Evolutionary conservation across 495 filamentous ascomycete genomes (phyloP), one percentile per base, ranked within the genome.

Genomic region (Penicillium antarcticum): DNA sequence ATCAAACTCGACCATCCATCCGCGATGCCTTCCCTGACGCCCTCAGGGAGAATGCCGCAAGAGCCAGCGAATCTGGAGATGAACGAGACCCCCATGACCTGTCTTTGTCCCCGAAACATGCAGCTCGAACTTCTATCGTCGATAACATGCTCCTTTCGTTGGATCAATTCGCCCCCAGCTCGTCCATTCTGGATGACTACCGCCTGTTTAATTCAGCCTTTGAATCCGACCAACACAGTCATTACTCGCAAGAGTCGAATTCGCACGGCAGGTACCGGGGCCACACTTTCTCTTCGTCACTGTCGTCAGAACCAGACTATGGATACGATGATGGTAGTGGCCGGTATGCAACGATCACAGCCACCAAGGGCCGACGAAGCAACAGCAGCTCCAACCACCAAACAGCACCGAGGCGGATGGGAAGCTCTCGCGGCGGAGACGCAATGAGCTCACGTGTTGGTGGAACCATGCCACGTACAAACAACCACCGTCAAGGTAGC

Each of bases 71-170:
- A 11, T 72, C 67, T 3, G 68, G 61, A 23, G 73, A 79, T 42
- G 73, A 76, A 47, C 81, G 86, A 42, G 90, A 96, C 65, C 92
- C 91, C 21, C 91, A 96, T 73, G 91, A 96, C 67, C 75, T 96
- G 42, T 91, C 89, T 29, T 73, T 95, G 43, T 83, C 86, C 7
- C 76, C 86, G 42, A 77, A 85, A 48, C 85, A 91, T 63, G 83
- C 86, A 53, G 85, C 85, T 23, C 83, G 91, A 42, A 88, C 91
- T 57, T 96, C 91, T 18, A 83, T 97, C 40, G 87, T 97, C 37
- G 88, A 92, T 67, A 92, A 95, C 61, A 90, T 97, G 83, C 80
- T 97, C 11, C 79, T 91, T 26, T 95, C 92, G 14, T 81, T 97
- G 51, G 90, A 95, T 68, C 86, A 89, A 71, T 81, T 90, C 10